These are phyloP conservation scores for Huntiella abstrusa DNA, from an alignment of 2,329 filamentous ascomycete species.

Conservation along the genomic window DNA sequence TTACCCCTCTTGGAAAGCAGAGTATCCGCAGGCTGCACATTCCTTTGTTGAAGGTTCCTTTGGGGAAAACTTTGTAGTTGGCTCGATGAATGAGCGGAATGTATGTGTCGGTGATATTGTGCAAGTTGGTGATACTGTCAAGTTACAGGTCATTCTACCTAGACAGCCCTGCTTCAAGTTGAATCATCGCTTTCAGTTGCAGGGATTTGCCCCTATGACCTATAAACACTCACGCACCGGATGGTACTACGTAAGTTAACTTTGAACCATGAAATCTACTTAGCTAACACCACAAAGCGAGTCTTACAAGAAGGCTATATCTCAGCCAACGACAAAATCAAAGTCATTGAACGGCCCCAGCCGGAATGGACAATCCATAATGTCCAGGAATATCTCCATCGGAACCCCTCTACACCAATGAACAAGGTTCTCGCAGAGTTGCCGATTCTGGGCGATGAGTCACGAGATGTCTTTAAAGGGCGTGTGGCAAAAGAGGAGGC, in stretches of 20 bases:
- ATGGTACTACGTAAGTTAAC: conserved; percentile 34
- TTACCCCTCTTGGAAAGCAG: conserved; percentile 34
- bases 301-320: conserved; percentile 37
- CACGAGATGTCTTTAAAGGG: conserved; percentile 27
- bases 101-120: conserved; percentile 46
- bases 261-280: background rate
- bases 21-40: conserved; percentile 30
- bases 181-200: conserved; percentile 46
- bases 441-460: conserved; percentile 30
- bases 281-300: conserved; percentile 16
- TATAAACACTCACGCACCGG: conserved; percentile 40
- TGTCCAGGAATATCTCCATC: conserved; percentile 43
- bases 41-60: conserved; percentile 40
- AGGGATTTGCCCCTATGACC: conserved; percentile 39
- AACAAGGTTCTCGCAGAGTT: conserved; percentile 33
- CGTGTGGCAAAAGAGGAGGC: conserved; percentile 30
- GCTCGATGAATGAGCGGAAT: conserved; percentile 41
- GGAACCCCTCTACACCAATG: conserved; percentile 29
- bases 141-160: conserved; percentile 41
- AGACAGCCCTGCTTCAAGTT: conserved; percentile 50
- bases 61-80: conserved; percentile 44
- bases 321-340: conserved; percentile 35
- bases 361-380: conserved; percentile 44
- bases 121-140: conserved; percentile 28
- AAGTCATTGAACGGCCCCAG: conserved; percentile 33